Evolutionary conservation across 2,329 filamentous ascomycete species (phyloP).

Genomic region (Stylonectria norvegica): DNA sequence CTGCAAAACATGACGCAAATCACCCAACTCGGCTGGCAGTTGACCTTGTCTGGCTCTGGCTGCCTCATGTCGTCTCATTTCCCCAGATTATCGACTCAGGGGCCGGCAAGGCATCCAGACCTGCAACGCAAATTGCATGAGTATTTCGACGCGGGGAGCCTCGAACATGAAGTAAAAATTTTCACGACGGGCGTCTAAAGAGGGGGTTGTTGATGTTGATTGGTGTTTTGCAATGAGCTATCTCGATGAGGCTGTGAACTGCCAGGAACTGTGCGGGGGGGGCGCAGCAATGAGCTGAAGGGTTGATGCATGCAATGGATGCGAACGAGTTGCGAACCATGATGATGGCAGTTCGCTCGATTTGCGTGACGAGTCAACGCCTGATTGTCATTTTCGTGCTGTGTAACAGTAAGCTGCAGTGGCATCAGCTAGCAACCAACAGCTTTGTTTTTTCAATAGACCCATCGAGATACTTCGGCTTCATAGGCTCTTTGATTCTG

Average conservation of each 20-base stretch:
- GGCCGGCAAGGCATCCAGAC: constrained; percentile 5
- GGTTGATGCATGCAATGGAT: too few species aligned
- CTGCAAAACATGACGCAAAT: not conserved
- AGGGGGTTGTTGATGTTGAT: constrained; percentile 7
- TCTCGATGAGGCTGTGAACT: constrained; percentile 9
- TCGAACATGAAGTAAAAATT: constrained; percentile 15
- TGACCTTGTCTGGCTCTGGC: not conserved
- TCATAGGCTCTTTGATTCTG: too few species aligned
- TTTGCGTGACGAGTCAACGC: too few species aligned
- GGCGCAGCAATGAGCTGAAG: not conserved
- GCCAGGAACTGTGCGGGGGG: constrained; percentile 8
- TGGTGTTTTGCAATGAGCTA: constrained; percentile 4
- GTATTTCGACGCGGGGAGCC: constrained; percentile 2
- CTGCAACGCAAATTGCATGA: not conserved
- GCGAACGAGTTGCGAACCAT: too few species aligned
- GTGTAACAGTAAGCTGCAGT: too few species aligned
- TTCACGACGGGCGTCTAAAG: constrained; percentile 3
- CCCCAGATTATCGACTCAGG: not conserved
- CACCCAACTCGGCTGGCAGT: not conserved
- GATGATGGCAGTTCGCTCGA: too few species aligned
- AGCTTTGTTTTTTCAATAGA: too few species aligned
- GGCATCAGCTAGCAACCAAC: too few species aligned
- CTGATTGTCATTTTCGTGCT: too few species aligned
- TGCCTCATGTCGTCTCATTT: not conserved
- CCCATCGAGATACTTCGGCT: too few species aligned